Percentiles rank a stretch among this genome's conserved stretches.
Conservation (phyloP, 179 eudicot genomes). For the Beta corolliflora region DNA sequence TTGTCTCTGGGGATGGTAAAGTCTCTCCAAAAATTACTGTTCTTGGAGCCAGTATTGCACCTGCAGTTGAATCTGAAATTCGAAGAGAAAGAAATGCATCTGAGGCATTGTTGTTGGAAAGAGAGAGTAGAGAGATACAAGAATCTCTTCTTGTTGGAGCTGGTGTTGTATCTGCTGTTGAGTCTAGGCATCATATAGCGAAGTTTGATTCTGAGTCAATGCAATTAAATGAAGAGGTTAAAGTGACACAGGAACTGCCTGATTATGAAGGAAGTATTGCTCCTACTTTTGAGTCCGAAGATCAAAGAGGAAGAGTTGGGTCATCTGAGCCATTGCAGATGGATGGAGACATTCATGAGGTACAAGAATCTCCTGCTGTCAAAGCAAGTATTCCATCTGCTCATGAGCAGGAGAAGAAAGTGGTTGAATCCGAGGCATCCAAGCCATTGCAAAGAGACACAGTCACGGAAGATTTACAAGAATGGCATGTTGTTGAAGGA, state of each 20-base stretch:
- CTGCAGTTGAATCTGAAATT: slow-evolving; percentile 1
- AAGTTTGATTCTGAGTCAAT: slow-evolving; percentile 21
- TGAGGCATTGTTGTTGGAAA: background rate
- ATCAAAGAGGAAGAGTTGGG: background rate
- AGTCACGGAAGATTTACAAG: background rate
- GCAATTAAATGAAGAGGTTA: background rate
- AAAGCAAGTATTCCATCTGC: background rate
- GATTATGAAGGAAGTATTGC: slow-evolving; percentile 5
- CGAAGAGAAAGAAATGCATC: background rate
- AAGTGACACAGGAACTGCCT: background rate
- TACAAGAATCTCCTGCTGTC: slow-evolving; percentile 6
- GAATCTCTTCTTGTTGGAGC: slow-evolving; percentile 1
- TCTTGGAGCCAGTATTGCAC: slow-evolving; percentile 1
- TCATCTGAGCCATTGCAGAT: slow-evolving; percentile 1
- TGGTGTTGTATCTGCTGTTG: background rate
- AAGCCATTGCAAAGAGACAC: background rate
- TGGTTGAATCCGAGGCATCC: background rate
- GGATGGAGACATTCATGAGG: slow-evolving; percentile 1
- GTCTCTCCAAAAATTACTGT: background rate
- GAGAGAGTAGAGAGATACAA: slow-evolving; percentile 3
- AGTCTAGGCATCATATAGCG: slow-evolving; percentile 11
- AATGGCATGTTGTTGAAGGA: slow-evolving; percentile 14
- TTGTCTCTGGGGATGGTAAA: background rate
- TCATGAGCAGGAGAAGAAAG: background rate
- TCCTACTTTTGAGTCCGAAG: slow-evolving; percentile 14